These are phyloP conservation scores for Hemileia vastatrix DNA, from an alignment of 1,284 basidiomycete species.

Conservation along the genomic window DNA sequence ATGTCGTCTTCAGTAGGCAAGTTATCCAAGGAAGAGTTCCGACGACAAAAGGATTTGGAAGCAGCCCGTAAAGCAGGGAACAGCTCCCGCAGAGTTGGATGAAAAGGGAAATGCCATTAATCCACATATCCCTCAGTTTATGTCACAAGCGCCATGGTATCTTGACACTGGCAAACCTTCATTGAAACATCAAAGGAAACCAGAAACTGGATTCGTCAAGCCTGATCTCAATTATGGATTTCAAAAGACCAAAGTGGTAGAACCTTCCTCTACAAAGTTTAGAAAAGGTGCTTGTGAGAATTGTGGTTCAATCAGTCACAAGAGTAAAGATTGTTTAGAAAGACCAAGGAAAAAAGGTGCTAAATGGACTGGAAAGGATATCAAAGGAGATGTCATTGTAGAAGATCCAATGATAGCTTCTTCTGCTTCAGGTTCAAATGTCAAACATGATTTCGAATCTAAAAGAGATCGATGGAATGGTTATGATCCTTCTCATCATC, in stretches of 20 bases:
- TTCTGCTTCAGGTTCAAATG: background rate
- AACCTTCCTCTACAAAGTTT: conserved; percentile 32
- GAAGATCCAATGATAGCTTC: conserved; percentile 14
- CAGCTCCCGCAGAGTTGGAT: conserved; percentile 37
- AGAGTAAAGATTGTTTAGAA: conserved; percentile 40
- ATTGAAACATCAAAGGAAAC: conserved; percentile 42
- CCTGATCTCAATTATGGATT: conserved; percentile 38
- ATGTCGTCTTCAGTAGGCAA: too few relatives aligned
- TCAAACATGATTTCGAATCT: conserved; percentile 36
- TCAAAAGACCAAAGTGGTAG: conserved; percentile 29
- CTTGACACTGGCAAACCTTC: conserved; percentile 37
- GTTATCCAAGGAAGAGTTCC: conserved; percentile 34
- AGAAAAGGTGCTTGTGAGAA: conserved; percentile 44
- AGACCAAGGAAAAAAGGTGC: conserved; percentile 41
- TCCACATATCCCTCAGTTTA: conserved; percentile 40
- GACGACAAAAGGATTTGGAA: conserved; percentile 38
- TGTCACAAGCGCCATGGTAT: conserved; percentile 44
- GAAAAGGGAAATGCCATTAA: conserved; percentile 41
- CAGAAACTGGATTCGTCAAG: conserved; percentile 28
- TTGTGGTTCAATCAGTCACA: conserved; percentile 41
- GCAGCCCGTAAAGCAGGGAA: conserved; percentile 38
- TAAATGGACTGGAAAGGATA: conserved; percentile 39
- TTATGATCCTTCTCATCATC: conserved; percentile 38
- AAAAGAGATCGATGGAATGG: conserved; percentile 43
- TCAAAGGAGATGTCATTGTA: conserved; percentile 35